Percentiles rank a stretch among this genome's conserved stretches.
phyloP scores from a whole-genome alignment of 805 yeast genomes.

The Yamadazyma ubonensis region DNA sequence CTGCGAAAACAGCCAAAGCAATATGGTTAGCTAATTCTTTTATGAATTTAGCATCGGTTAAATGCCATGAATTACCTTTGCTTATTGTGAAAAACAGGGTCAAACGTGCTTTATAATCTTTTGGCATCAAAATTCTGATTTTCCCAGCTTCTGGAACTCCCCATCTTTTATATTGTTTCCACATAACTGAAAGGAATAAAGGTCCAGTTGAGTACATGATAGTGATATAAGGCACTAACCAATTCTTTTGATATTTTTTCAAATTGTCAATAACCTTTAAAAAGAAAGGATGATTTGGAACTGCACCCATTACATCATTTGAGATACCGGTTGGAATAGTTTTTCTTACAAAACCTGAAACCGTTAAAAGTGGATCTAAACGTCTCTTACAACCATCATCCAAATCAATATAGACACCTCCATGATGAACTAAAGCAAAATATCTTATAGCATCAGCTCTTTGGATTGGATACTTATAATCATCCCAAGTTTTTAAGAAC shows the following conservation, averaged over 20 bases:
- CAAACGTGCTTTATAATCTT: slow-evolving; percentile 62
- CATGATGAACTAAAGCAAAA: slow-evolving; percentile 77
- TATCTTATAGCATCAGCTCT: slow-evolving; percentile 91
- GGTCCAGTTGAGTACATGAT: slow-evolving; percentile 96
- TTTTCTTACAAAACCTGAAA: slow-evolving; percentile 83
- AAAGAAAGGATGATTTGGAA: slow-evolving; percentile 85
- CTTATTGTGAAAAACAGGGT: slow-evolving; percentile 71
- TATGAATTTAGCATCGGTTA: slow-evolving; percentile 80
- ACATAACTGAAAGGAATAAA: slow-evolving; percentile 75
- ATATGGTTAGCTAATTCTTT: slow-evolving; percentile 74
- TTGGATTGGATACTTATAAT: slow-evolving; percentile 77
- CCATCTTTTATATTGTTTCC: slow-evolving; percentile 86
- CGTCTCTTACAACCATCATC: slow-evolving; percentile 84
- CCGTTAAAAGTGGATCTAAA: slow-evolving; percentile 76
- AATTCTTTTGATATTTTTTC: slow-evolving; percentile 58
- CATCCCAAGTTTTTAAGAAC: slow-evolving; percentile 78
- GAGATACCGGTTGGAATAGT: slow-evolving; percentile 90
- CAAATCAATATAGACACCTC: slow-evolving; percentile 87
- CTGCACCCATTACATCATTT: slow-evolving; percentile 89
- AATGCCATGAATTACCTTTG: slow-evolving; percentile 90
- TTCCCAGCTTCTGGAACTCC: slow-evolving; percentile 64
- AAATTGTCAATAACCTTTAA: slow-evolving; percentile 64
- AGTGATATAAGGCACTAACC: slow-evolving; percentile 85
- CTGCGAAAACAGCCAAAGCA: slow-evolving; percentile 65
- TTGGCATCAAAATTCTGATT: slow-evolving; percentile 69